phyloP scores from a whole-genome alignment of 1,139 yeast species.

The Yamadazyma diddensiae region DNA sequence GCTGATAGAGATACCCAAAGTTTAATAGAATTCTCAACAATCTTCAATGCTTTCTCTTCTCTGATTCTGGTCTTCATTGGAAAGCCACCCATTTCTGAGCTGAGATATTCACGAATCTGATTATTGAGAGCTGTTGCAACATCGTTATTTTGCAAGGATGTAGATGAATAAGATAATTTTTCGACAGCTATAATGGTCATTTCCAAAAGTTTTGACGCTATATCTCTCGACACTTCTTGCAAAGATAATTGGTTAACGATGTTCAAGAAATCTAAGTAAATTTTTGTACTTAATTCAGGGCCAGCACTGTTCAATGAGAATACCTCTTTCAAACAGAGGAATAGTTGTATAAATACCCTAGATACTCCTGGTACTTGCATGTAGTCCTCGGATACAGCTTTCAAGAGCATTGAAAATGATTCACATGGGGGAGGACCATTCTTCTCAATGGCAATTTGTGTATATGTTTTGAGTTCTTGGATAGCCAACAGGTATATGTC shows the following conservation, averaged over 20 bases:
- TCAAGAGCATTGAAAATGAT: constrained; percentile 17
- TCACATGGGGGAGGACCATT: constrained; percentile 20
- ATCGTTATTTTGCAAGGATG: not conserved
- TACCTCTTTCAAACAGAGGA: constrained; percentile 7
- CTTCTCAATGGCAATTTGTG: constrained; percentile 19
- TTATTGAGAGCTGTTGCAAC: constrained; percentile 2
- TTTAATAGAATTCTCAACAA: constrained; percentile 27
- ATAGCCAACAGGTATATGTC: constrained; percentile 25
- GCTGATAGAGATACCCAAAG: constrained; percentile 28
- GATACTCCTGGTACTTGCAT: constrained; percentile 17
- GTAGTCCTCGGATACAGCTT: constrained; percentile 13
- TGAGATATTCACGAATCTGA: constrained; percentile 11
- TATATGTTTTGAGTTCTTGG: constrained; percentile 21
- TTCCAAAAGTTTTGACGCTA: constrained; percentile 11
- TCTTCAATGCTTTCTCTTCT: constrained; percentile 20
- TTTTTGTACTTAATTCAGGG: not conserved
- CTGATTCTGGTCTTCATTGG: constrained; percentile 27
- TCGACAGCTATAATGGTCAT: constrained; percentile 3
- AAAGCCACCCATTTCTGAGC: constrained; percentile 35
- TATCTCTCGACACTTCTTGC: constrained; percentile 10
- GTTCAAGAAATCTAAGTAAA: constrained; percentile 8
- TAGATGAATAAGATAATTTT: not conserved
- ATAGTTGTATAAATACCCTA: constrained; percentile 17
- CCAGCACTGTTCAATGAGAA: constrained; percentile 5
- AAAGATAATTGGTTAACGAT: constrained; percentile 8